These are phyloP conservation scores for Zymoseptoria passerinii DNA, from an alignment of 2,329 filamentous ascomycete species.

Conservation along the genomic window DNA sequence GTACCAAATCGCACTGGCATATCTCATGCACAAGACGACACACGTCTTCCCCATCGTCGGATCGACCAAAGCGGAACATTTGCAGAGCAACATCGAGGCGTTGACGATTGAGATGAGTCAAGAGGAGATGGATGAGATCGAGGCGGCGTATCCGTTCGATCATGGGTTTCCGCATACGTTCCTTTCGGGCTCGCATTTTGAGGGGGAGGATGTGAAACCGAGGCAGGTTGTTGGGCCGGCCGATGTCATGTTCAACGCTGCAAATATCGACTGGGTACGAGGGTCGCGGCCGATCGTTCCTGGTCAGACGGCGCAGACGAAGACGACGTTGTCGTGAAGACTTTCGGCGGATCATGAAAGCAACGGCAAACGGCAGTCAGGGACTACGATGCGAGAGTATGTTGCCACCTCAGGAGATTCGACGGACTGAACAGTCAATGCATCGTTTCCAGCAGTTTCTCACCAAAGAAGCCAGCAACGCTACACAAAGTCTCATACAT, in stretches of 20 bases:
- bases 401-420: no score
- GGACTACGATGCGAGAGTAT: neutral
- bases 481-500: no score
- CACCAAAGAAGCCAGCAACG: no score
- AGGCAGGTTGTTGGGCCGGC: constrained; percentile 23
- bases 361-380: no score
- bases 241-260: constrained; percentile 29
- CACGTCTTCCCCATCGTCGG: constrained; percentile 69
- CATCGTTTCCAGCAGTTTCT: no score
- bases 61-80: constrained; percentile 58
- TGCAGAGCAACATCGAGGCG: constrained; percentile 62
- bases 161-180: constrained; percentile 60
- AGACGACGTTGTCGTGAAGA: neutral
- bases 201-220: neutral
- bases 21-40: constrained; percentile 56
- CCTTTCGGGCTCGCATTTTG: constrained; percentile 27
- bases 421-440: no score
- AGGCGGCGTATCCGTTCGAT: constrained; percentile 53
- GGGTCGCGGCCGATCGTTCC: constrained; percentile 10
- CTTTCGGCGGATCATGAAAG: neutral
- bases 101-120: constrained; percentile 50
- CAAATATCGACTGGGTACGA: constrained; percentile 10
- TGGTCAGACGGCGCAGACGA: neutral
- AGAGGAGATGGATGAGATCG: constrained; percentile 59
- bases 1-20: constrained; percentile 49